Base-by-base conservation (phyloP, 2,329 filamentous ascomycete species). In the Calonectria pteridis region DNA sequence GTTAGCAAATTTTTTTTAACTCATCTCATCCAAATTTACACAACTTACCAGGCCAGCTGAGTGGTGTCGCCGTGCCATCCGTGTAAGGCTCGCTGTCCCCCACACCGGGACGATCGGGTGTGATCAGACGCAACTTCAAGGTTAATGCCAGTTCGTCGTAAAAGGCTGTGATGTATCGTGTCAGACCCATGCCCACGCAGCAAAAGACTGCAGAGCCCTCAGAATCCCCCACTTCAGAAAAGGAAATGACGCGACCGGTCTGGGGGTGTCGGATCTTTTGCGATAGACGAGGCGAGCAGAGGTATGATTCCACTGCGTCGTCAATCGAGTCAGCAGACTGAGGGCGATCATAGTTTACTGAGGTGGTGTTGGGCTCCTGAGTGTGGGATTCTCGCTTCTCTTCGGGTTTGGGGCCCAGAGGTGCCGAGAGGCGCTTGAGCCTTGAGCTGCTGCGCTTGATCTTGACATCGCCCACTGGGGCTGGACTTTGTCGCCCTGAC, bases 141-240 rank as follows among this genome's bases (percentile, higher is more conserved):
- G 96, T 98, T 80, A 94, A 87, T 3, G 97, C 97, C 67, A 99
- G 88, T 83, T 99, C 97, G 83, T 99, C 97, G 82, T 98, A 99
- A 83, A 99, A 99, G 0, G 96, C 95, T 74, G 95, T 98, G 73
- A 99, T 94, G 82, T 97, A 99, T 84, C 97, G 91, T 14, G 97
- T 99, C 80, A 99, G 85, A 0, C 97, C 97, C 97, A 99, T 99
- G 26, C 97, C 97, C 3, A 99, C 95, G 81, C 97, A 99, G 82
- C 97, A 97, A 78, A 99, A 96, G 2, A 99, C 95, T 3, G 95
- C 96, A 77, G 94, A 96, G 1, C 97, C 97, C 53, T 96, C 92
- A 0, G 96, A 93, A 83, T 98, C 96, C 18, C 97, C 97, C 3
- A 99, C 97, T 83, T 99, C 97, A 0, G 96, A 98, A 81, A 98